Base-by-base conservation (phyloP, 2,329 filamentous ascomycete genomes). In the Colletotrichum tamarilloi region DNA sequence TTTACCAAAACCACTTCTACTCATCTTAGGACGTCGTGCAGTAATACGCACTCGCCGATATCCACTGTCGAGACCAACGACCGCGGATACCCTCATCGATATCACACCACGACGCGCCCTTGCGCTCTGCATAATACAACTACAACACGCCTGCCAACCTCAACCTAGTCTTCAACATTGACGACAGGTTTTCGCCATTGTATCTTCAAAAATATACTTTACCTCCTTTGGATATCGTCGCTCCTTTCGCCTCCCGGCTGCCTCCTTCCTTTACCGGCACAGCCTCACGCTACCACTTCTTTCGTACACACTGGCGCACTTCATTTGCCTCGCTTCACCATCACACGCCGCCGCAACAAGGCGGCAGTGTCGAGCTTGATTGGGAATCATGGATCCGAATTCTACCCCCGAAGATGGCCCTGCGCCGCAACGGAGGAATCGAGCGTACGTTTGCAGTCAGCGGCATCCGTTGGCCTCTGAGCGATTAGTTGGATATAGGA, bases 381-480 rank as follows among this genome's bases (percentile, higher is more conserved):
- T 64, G 26, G 68, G 46, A 42, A 52, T 28, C 56, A 74, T 74
- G 74, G 72, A 72, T 32, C 28, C 74, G 42, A 66, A 66, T 42
- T n/a, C 30, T 60, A 35, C 66, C 57, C 52, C 74, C n/a, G 32
- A 73, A 38, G 74, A 68, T 38, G 72, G 52, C 52, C 68, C 72
- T 68, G 49, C 72, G 28, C 74, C 68, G 30, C 68, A 60, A 62
- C 77, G 81, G 55, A 77, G 84, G 67, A 78, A 80, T 32, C 80
- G 84, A 80, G 84, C 84, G 83, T 85, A 79, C 66, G 83, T 84
- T 72, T 42, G 22, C 28, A 52, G 2, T 14, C 30, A 11, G 42
- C 28, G n/a, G 24, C 64, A 46, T 35, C 9, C 46, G 38, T 28
- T 30, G 60, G 26, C 42, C 52, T 49, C 53, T 38, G 35, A 64